Percentiles rank a stretch among this genome's conserved stretches.
Conservation (phyloP, 768 basidiomycete species). For the Coprinellus aureogranulatus region DNA sequence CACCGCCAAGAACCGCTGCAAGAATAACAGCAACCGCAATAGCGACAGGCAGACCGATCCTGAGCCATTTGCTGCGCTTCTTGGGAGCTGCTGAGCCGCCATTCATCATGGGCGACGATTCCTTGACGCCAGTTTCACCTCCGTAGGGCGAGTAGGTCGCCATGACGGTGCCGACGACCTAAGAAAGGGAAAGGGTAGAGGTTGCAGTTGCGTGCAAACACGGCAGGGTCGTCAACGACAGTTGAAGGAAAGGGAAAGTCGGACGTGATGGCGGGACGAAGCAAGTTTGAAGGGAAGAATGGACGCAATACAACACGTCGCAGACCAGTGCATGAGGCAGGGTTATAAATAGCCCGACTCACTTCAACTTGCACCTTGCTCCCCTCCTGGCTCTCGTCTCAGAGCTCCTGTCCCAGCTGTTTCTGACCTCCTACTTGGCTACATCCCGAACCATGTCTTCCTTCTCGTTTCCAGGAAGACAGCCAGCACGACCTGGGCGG, state of each 20-base stretch:
- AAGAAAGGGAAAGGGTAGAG: background rate
- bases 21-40: conserved; percentile 57
- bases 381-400: background rate
- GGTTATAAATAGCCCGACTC: background rate
- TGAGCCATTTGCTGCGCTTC: conserved; percentile 65
- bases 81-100: conserved; percentile 45
- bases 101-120: conserved; percentile 66
- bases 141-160: conserved; percentile 44
- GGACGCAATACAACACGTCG: background rate
- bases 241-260: background rate
- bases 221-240: background rate
- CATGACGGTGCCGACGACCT: background rate
- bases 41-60: conserved; percentile 56
- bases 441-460: too few species aligned
- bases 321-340: background rate
- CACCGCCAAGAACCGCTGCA: conserved; percentile 71
- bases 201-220: background rate
- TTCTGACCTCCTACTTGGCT: too few species aligned
- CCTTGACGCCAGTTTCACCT: conserved; percentile 62
- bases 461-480: too few species aligned
- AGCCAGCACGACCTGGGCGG: too few species aligned
- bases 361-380: background rate
- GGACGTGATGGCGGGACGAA: background rate
- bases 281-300: background rate
- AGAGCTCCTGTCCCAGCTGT: background rate